These are phyloP conservation scores for Arthrobotrys musiformis DNA, from an alignment of 2,329 filamentous ascomycete genomes.

Conservation along the genomic window DNA sequence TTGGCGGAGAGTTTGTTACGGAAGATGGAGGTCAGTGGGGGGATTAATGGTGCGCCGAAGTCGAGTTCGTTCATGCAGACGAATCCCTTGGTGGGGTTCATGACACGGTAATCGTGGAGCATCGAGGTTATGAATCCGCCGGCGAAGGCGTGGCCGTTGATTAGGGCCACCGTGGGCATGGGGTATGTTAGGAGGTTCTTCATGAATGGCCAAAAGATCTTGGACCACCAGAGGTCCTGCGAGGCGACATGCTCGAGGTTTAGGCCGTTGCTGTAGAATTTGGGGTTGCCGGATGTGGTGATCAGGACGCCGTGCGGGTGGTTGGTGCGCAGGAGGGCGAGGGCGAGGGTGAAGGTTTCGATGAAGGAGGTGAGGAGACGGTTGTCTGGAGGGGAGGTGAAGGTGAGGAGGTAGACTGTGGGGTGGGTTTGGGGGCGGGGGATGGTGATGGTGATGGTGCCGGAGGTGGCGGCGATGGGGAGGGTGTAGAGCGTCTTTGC, in stretches of 20 bases:
- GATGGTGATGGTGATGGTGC: conserved; percentile 72
- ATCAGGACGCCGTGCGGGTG: conserved; percentile 78
- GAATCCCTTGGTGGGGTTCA: conserved; percentile 76
- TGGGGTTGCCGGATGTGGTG: conserved; percentile 78
- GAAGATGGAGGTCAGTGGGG: conserved; percentile 80
- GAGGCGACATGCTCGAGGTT: conserved; percentile 75
- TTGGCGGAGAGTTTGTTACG: conserved; percentile 72
- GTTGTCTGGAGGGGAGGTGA: conserved; percentile 78
- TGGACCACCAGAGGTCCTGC: conserved; percentile 72
- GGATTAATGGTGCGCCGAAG: conserved; percentile 78
- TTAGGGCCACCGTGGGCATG: conserved; percentile 82
- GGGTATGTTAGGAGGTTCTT: conserved; percentile 70
- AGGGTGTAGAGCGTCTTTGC: conserved; percentile 62
- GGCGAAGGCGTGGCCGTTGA: conserved; percentile 84
- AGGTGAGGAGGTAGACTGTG: conserved; percentile 77
- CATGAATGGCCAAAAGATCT: conserved; percentile 71
- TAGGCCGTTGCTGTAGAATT: conserved; percentile 87
- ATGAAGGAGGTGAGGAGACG: conserved; percentile 77
- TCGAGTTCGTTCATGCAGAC: conserved; percentile 84
- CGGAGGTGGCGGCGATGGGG: conserved; percentile 62
- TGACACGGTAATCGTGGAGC: conserved; percentile 84
- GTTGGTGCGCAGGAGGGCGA: conserved; percentile 78
- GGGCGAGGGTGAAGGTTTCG: conserved; percentile 73
- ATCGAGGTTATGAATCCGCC: conserved; percentile 83
- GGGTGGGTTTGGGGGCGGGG: conserved; percentile 64